phyloP scores from a whole-genome alignment of 176 grass and related monocot species.

The Hsuehochloa calcarea region DNA sequence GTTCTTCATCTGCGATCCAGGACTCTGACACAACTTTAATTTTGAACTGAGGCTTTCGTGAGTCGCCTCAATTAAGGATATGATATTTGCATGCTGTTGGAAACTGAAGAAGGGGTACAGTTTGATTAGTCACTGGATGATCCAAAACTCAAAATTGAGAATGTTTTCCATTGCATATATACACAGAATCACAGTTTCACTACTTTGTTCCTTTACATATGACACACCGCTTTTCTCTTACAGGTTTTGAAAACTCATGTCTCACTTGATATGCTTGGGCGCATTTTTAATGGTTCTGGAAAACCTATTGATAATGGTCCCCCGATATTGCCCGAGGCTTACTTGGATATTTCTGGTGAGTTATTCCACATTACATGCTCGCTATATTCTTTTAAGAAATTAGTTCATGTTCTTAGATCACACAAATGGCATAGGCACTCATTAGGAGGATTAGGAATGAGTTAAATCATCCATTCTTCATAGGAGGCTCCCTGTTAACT shows the following conservation, averaged over 20 bases:
- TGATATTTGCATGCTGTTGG: neutral
- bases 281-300: slow-evolving; percentile 99
- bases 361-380: slow-evolving; percentile 10
- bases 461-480: neutral
- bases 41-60: neutral
- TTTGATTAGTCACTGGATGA: neutral
- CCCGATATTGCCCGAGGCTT: slow-evolving; percentile 88
- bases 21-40: no score
- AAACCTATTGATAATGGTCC: slow-evolving; percentile 98
- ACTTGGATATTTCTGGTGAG: slow-evolving; percentile 97
- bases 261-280: slow-evolving; percentile 98
- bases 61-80: neutral
- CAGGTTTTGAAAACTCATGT: slow-evolving; percentile 98
- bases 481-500: neutral
- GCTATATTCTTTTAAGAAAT: slow-evolving; percentile 6
- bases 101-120: neutral
- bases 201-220: neutral
- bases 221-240: neutral
- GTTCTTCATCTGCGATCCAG: no score
- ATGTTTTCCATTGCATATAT: neutral
- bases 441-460: neutral
- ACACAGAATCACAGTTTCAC: neutral
- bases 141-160: neutral
- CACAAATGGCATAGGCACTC: neutral
- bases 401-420: neutral